Conservation (phyloP, 306 rosid species). For the Ziziphus jujuba region DNA sequence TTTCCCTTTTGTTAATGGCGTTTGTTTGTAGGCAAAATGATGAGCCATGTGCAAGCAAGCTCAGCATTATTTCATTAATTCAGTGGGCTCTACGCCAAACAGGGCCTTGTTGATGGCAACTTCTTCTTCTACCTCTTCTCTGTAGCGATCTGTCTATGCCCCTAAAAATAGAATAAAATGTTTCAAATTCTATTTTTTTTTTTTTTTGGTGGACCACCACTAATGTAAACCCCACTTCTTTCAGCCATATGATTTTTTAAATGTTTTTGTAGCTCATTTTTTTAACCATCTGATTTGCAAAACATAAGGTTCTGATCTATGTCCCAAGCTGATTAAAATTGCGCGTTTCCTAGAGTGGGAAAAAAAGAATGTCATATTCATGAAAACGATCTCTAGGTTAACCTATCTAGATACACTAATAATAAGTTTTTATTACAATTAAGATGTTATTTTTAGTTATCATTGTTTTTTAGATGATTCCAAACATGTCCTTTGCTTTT, state of each 20-base stretch:
- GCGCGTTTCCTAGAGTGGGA: neutral
- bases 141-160: neutral
- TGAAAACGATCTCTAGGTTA: no score
- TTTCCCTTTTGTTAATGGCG: constrained; percentile 39
- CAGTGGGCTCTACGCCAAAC: constrained; percentile 38
- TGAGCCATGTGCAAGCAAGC: constrained; percentile 47
- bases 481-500: no score
- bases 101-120: constrained; percentile 12
- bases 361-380: no score
- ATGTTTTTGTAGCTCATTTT: neutral
- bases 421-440: no score
- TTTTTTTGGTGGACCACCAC: neutral
- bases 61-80: constrained; percentile 39
- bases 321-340: neutral
- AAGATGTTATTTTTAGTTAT: no score
- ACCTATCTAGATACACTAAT: no score
- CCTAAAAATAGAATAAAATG: neutral
- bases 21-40: constrained; percentile 62
- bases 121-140: neutral
- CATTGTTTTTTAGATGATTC: no score
- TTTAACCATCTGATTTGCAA: neutral
- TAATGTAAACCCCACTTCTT: constrained; percentile 6
- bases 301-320: constrained; percentile 5
- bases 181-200: no score
- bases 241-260: neutral